Evolutionary conservation across 2,329 filamentous ascomycete genomes (phyloP).

Genomic region (Rhinocladiella mackenziei): DNA sequence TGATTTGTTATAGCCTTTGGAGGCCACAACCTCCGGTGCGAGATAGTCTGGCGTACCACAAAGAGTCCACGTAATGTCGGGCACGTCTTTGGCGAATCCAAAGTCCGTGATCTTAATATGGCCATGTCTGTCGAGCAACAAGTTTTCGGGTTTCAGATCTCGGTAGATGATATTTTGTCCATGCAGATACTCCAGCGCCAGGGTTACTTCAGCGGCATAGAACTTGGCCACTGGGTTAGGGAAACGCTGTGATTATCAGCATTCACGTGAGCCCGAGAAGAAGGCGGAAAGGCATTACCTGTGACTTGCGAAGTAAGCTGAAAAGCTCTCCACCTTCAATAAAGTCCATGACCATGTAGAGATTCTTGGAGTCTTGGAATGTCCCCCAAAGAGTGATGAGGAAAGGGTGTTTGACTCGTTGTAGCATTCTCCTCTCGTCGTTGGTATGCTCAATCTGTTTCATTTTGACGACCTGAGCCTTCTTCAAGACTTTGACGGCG

Average conservation of each 20-base stretch:
- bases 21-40: conserved; percentile 95
- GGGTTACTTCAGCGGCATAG: conserved; percentile 93
- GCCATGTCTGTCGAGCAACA: conserved; percentile 85
- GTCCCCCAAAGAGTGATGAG: conserved; percentile 97
- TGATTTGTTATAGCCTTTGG: conserved; percentile 99
- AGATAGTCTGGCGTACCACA: conserved; percentile 97
- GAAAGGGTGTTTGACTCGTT: conserved; percentile 96
- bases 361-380: conserved; percentile 88
- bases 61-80: conserved; percentile 98
- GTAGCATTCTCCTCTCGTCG: conserved; percentile 92
- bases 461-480: conserved; percentile 98
- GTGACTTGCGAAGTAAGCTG: conserved; percentile 87
- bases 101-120: conserved; percentile 98
- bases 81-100: conserved; percentile 95
- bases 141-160: conserved; percentile 92
- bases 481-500: conserved; percentile 97
- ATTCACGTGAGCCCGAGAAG: neutral
- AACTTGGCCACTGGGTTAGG: conserved; percentile 99
- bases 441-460: conserved; percentile 99
- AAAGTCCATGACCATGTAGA: conserved; percentile 99
- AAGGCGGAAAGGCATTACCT: conserved; percentile 52
- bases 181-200: conserved; percentile 93
- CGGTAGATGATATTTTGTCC: conserved; percentile 95
- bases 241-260: conserved; percentile 66
- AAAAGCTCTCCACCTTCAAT: conserved; percentile 98